A percentile compares a stretch with the other conserved stretches of the same genome.
phyloP scores from a whole-genome alignment of 805 yeast genomes.

The Metschnikowia sp. region DNA sequence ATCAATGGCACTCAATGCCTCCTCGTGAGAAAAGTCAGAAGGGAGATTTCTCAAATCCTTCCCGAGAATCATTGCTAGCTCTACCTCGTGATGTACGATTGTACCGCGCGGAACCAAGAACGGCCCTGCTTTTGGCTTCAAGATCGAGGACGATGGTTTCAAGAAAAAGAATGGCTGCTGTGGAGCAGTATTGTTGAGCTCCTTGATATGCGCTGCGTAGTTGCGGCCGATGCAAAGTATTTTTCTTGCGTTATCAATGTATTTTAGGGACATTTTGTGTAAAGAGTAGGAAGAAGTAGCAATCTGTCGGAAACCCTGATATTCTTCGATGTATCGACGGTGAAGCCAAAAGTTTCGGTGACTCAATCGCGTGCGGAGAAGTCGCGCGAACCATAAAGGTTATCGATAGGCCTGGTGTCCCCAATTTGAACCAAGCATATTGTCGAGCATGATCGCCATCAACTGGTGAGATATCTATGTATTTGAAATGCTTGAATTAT shows the following conservation, averaged over 20 bases:
- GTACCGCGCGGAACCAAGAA: conserved; percentile 80
- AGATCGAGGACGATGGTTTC: conserved; percentile 80
- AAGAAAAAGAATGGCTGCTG: conserved; percentile 87
- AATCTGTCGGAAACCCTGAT: too few relatives aligned
- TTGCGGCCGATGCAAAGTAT: conserved; percentile 95
- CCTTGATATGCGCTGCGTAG: conserved; percentile 94
- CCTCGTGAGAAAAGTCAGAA: conserved; percentile 54
- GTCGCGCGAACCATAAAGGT: not conserved
- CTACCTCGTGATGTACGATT: conserved; percentile 87
- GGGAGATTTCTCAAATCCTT: conserved; percentile 60
- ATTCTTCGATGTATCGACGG: too few relatives aligned
- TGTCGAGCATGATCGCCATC: too few relatives aligned
- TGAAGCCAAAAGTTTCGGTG: not conserved
- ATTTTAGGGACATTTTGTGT: conserved; percentile 30
- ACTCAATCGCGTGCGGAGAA: not conserved
- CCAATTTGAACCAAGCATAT: too few relatives aligned
- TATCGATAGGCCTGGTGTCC: too few relatives aligned
- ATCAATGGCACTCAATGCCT: conserved; percentile 73
- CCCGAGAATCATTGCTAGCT: conserved; percentile 75
- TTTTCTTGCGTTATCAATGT: conserved; percentile 65
- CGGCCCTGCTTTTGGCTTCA: conserved; percentile 62
- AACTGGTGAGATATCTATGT: too few relatives aligned
- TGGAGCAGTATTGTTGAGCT: conserved; percentile 79
- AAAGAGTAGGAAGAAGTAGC: not conserved
- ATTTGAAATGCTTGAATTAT: too few relatives aligned